Evolutionary conservation across 2,329 filamentous ascomycete species (phyloP), one percentile per base, ranked within the genome.

Genomic region (Fusarium subtropicale): DNA sequence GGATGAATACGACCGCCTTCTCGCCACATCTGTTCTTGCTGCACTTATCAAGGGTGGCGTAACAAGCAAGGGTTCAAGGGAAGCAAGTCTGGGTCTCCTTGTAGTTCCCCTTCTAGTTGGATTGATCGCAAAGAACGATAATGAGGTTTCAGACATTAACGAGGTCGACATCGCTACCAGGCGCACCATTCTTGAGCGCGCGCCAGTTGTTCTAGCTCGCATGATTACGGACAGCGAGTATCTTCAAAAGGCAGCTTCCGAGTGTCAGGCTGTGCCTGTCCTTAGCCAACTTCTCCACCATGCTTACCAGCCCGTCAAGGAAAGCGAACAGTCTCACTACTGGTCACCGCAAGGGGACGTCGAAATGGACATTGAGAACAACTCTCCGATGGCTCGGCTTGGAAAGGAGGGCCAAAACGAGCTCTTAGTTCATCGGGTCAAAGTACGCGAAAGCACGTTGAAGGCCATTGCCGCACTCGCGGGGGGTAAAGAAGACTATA

Each of bases 391-490:
- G 24, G 80, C 84, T 62, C 83, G 81, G 22, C 81, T 93, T 39
- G 90, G 91, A 9, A 80, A 84, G 13, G 79, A 82, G n/a, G 90
- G 91, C 6, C 85, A 90, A 60, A 84, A 89, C 28, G 84, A 87
- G 3, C 78, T 79, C 73, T 86, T 84, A 75, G 88, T 79, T 69
- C 93, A 97, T 78, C 88, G 90, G 26, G 90, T 94, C 78, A 90
- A 86, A 71, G 87, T 94, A 69, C 88, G 96, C 56, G 92, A 95
- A 78, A 90, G 88, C 51, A 87, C 90, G 2, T 81, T 98, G 20
- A 90, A 90, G 74, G 94, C 93, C 3, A 82, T 98, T 58, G 92
- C 92, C n/a, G 91, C 93, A 4, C 83, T 98, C 52, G 89, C 92
- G 3, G 88, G 92, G 4, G 91, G 91, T 72, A 93, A 94, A 74